Conservation (phyloP, 2,329 filamentous ascomycete genomes). For the Corynespora cassiicola region DNA sequence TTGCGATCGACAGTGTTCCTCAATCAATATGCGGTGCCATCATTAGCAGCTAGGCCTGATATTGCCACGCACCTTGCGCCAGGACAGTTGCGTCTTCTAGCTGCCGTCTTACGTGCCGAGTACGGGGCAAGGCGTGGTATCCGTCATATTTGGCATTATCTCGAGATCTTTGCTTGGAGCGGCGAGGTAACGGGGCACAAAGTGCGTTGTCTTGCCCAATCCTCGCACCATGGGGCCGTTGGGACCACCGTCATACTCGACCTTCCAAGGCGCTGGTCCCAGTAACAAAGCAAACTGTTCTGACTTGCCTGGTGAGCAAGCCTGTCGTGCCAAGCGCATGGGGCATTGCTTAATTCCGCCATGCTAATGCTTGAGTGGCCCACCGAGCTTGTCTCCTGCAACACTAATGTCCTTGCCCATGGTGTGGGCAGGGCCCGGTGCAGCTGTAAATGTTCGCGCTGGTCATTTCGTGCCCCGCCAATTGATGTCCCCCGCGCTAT, state of each 20-base stretch:
- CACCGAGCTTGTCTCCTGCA: constrained; percentile 18
- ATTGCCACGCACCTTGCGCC: constrained; percentile 9
- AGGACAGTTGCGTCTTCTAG: constrained; percentile 12
- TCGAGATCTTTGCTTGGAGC: no score
- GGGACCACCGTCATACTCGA: no score
- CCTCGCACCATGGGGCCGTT: no score
- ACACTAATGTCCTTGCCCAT: constrained; percentile 14
- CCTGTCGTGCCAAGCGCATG: constrained; percentile 31
- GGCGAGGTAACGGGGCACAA: no score
- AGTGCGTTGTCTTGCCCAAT: no score
- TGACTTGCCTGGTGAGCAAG: no score
- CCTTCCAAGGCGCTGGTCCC: no score
- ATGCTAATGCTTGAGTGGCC: constrained; percentile 29
- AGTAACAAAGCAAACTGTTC: no score
- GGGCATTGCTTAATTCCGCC: constrained; percentile 28
- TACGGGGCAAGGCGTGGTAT: constrained; percentile 1
- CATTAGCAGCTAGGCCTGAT: constrained; percentile 8
- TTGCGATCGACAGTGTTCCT: no score
- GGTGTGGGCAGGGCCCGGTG: constrained; percentile 6
- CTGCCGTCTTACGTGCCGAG: constrained; percentile 15
- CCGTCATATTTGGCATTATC: no score
- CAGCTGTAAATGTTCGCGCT: constrained; percentile 5
- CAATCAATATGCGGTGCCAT: constrained; percentile 10
- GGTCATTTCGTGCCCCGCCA: constrained; percentile 19
- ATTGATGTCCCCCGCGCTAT: constrained; percentile 9